Base-by-base conservation (phyloP, 1,284 basidiomycete genomes). In the Cryptococcus hybrid region DNA sequence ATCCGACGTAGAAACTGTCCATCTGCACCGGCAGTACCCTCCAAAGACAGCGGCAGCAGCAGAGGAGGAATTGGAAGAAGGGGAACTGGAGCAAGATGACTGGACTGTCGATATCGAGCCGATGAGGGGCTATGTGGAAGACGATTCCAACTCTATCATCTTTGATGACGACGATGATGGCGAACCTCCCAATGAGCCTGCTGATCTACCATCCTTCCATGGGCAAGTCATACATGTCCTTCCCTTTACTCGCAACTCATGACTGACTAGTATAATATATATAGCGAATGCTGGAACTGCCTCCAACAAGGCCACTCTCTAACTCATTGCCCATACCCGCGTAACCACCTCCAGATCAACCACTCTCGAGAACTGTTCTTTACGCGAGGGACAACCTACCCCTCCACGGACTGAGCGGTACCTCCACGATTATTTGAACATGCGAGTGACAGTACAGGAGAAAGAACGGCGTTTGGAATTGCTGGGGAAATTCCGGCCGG, bases 211-310 rank as follows among this genome's bases (percentile, higher is more conserved):
- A 34, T 35, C 13, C 24, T 12, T 12, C 40, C 11, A 42, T 42
- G 11, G 11, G 15, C 34, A 47, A 52, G 51, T 30, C 30, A 45
- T 2, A 47, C 37, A 13, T n/a, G 6, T 34, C 42, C 30, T 11
- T 24, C 39, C 7, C n/a, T 34, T 37, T 24, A 42, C 38, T 13
- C 37, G 37, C 30, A 12, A 13, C 0, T 47, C 36, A 1, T 48
- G 45, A 38, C 35, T 15, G 43, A 15, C 13, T n/a, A 5, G 30
- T 50, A 18, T 12, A 39, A n/a, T 18, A 7, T 18, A 7, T 53
- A n/a, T 49, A 57, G 52, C 24, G 36, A 46, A 55, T 68, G 67
- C 42, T 66, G 64, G 63, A 65, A 64, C 35, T 68, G 67, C 48
- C 47, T 52, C 11, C 39, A 54, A n/a, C 34, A 46, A 35, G 61